Evolutionary conservation across 192 early-diverging fungal species (phyloP).

Genomic region (Umbelopsis vinacea): DNA sequence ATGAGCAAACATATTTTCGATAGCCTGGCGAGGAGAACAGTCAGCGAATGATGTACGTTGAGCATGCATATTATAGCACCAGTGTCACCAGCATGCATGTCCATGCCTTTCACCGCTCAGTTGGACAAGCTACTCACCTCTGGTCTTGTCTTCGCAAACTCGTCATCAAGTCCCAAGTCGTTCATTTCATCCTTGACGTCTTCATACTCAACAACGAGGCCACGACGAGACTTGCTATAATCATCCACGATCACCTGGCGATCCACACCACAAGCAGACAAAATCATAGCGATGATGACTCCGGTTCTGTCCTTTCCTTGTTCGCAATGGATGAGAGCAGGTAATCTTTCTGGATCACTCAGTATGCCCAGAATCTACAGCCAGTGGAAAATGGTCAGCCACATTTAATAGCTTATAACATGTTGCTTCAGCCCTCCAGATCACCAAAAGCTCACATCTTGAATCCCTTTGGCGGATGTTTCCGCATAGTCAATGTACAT

Average conservation of each 20-base stretch:
- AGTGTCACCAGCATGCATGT: too few relatives aligned
- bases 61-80: too few relatives aligned
- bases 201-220: background rate
- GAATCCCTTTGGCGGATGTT: background rate
- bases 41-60: too few relatives aligned
- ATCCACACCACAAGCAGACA: background rate
- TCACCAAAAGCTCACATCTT: background rate
- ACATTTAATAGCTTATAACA: background rate
- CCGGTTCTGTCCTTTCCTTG: background rate
- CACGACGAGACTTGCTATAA: background rate
- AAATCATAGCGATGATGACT: background rate
- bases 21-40: background rate
- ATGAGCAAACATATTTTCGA: constrained; percentile 6
- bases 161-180: background rate
- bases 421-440: too few relatives aligned
- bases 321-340: background rate
- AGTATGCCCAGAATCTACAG: background rate
- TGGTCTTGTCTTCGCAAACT: background rate
- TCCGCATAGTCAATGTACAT: constrained; percentile 5
- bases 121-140: background rate
- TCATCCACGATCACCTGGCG: background rate
- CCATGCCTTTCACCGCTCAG: background rate
- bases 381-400: background rate
- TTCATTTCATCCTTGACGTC: constrained; percentile 7
- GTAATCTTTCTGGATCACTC: background rate